Evolutionary conservation across 495 filamentous ascomycete species (phyloP).

Genomic region (Daldinia caldariorum): DNA sequence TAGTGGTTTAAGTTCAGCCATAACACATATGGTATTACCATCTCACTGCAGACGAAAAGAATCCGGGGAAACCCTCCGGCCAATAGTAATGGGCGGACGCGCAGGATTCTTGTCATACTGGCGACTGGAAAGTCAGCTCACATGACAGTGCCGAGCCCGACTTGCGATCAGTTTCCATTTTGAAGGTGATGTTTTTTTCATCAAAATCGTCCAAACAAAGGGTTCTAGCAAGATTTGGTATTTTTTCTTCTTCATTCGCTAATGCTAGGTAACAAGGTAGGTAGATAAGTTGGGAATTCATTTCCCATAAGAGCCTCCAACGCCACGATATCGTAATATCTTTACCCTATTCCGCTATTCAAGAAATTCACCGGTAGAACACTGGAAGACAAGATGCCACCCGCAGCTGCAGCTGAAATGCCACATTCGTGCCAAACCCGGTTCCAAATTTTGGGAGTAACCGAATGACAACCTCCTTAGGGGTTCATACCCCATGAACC

Average conservation of each 20-base stretch:
- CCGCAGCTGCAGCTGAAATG: constrained; percentile 14
- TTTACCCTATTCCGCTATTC: constrained; percentile 12
- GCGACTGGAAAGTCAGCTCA: neutral
- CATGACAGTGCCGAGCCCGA: neutral
- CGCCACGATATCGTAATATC: constrained; percentile 13
- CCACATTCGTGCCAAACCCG: neutral
- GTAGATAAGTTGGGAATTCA: constrained; percentile 9
- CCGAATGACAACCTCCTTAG: neutral
- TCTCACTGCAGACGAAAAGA: neutral
- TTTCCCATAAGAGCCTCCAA: constrained; percentile 15
- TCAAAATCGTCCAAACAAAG: no score
- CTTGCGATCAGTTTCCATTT: no score
- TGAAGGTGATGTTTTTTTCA: no score
- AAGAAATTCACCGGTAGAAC: constrained; percentile 13
- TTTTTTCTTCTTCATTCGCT: constrained; percentile 21
- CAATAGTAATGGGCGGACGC: constrained; percentile 1
- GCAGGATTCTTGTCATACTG: neutral
- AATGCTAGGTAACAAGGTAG: constrained; percentile 16
- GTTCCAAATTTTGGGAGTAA: constrained; percentile 8
- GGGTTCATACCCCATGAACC: neutral
- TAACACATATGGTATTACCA: constrained; percentile 6
- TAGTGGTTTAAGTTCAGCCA: neutral
- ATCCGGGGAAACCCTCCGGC: constrained; percentile 5
- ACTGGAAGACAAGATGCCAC: constrained; percentile 15
- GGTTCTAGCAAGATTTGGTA: constrained; percentile 6